A percentile compares a stretch with the other conserved stretches of the same genome.
Evolutionary conservation across 768 basidiomycete genomes (phyloP).

Genomic region (Hypholoma fasciculare): DNA sequence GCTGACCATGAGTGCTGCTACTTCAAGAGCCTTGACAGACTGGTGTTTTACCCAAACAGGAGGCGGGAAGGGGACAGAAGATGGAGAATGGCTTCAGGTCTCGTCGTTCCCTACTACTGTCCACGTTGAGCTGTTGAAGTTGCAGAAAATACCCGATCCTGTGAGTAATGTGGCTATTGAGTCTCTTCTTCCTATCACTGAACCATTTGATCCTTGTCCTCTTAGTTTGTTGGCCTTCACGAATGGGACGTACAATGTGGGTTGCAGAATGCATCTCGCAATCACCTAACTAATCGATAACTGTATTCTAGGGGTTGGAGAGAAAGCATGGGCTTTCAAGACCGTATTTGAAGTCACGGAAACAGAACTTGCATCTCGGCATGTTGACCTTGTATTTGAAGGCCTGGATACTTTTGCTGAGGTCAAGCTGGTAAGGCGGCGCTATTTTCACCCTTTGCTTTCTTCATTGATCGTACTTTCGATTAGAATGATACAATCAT

Average conservation of each 20-base stretch:
- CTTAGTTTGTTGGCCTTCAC: slow-evolving; percentile 70
- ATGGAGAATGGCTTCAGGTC: slow-evolving; percentile 66
- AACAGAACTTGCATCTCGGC: slow-evolving; percentile 41
- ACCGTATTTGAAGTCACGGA: slow-evolving; percentile 56
- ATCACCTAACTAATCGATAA: background rate
- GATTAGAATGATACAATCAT: slow-evolving; percentile 73
- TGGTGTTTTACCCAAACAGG: slow-evolving; percentile 74
- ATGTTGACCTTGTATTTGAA: slow-evolving; percentile 82
- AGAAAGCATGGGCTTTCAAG: slow-evolving; percentile 83
- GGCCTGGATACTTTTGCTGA: slow-evolving; percentile 88
- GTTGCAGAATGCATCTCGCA: background rate
- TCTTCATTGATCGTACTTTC: background rate
- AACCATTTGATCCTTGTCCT: background rate
- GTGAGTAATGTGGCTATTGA: slow-evolving; percentile 37
- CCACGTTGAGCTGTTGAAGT: slow-evolving; percentile 80
- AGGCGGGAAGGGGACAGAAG: slow-evolving; percentile 56
- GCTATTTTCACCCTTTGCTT: background rate
- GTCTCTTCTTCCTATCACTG: background rate
- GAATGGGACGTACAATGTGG: slow-evolving; percentile 94
- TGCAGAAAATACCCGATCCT: slow-evolving; percentile 79
- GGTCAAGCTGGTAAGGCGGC: slow-evolving; percentile 59
- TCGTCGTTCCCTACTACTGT: slow-evolving; percentile 80
- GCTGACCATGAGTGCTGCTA: slow-evolving; percentile 7
- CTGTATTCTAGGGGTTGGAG: slow-evolving; percentile 73
- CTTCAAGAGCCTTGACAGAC: slow-evolving; percentile 27